These are phyloP conservation scores for Cicer yamashitae DNA, from an alignment of 306 rosid species.

Conservation along the genomic window DNA sequence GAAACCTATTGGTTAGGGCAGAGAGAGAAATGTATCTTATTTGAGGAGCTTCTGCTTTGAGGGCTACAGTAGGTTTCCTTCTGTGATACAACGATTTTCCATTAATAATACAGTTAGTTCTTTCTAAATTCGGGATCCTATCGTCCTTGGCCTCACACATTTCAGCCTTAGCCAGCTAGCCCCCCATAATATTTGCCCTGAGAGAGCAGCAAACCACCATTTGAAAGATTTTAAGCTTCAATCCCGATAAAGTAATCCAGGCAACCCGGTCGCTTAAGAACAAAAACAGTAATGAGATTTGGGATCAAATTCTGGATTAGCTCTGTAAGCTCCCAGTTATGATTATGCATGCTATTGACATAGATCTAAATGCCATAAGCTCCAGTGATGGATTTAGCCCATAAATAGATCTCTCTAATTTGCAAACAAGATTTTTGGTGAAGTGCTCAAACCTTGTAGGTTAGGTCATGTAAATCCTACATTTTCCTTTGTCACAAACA, in stretches of 20 bases:
- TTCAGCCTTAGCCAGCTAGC: background rate
- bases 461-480: no score
- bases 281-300: background rate
- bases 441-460: no score
- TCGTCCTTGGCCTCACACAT: background rate
- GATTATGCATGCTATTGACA: no score
- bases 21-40: background rate
- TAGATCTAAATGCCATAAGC: no score
- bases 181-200: background rate
- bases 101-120: background rate
- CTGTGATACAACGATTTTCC: background rate
- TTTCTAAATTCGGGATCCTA: no score
- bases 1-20: background rate
- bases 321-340: background rate
- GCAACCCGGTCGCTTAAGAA: background rate
- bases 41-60: background rate
- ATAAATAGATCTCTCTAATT: no score
- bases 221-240: background rate
- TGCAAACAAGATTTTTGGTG: no score
- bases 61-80: background rate
- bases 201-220: constrained; percentile 7
- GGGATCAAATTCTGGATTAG: background rate
- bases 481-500: no score
- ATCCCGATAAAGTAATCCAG: background rate
- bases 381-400: no score